phyloP scores from a whole-genome alignment of 106 monocot species.

The Platanthera zijinensis region DNA sequence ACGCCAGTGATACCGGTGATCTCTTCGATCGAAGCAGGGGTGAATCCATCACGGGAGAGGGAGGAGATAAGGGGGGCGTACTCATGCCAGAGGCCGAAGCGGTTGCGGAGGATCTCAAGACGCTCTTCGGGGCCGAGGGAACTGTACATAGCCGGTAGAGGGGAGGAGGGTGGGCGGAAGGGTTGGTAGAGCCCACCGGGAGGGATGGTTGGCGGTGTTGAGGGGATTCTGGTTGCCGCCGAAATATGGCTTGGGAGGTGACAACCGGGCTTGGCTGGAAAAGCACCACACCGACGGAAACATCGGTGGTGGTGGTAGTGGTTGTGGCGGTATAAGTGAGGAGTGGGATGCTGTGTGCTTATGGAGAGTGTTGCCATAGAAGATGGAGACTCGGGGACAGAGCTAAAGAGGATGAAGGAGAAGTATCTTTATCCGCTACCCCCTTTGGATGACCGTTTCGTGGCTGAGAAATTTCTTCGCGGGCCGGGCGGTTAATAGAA shows the following conservation, averaged over 20 bases:
- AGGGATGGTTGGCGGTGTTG: constrained; percentile 34
- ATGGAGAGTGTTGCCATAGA: constrained; percentile 3
- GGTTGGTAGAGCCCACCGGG: constrained; percentile 74
- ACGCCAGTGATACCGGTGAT: constrained; percentile 74
- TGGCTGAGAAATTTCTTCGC: too few species aligned
- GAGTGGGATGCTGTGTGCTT: background rate
- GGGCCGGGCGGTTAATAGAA: too few species aligned
- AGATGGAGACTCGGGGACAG: too few species aligned
- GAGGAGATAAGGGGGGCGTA: constrained; percentile 75
- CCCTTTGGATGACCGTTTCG: too few species aligned
- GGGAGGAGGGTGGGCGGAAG: constrained; percentile 77
- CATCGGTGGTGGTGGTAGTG: background rate
- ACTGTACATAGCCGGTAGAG: constrained; percentile 51
- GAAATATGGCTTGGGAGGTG: background rate
- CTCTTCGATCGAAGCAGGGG: constrained; percentile 80
- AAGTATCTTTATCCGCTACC: too few species aligned
- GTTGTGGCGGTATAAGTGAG: background rate
- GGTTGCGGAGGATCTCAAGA: constrained; percentile 73
- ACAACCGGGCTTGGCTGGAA: background rate
- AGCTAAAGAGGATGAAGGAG: too few species aligned
- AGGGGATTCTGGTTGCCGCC: constrained; percentile 22
- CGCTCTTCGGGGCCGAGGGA: constrained; percentile 42
- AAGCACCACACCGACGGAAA: background rate
- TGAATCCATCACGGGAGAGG: constrained; percentile 69
- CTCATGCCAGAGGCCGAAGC: constrained; percentile 88